A percentile compares a stretch with the other conserved stretches of the same genome.
Conservation (phyloP, 768 basidiomycete genomes). For the Pleurotus tuber-regium region DNA sequence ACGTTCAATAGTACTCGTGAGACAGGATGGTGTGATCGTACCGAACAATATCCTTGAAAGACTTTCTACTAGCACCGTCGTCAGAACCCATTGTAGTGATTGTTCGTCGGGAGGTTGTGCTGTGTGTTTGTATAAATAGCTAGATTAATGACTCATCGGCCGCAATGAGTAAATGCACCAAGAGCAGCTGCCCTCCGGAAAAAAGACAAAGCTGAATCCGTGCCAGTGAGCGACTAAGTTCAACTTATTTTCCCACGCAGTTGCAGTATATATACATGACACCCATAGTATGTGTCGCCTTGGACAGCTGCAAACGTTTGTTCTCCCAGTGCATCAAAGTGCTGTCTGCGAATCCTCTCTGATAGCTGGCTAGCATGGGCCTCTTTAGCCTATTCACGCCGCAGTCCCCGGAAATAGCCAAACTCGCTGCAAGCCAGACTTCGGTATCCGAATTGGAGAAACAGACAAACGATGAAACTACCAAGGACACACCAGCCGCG, state of each 20-base stretch:
- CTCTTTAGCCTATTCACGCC: not conserved
- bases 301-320: too few relatives aligned
- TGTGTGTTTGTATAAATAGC: not conserved
- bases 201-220: too few relatives aligned
- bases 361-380: not conserved
- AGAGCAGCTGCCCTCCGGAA: not conserved
- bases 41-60: conserved; percentile 2
- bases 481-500: not conserved
- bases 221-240: too few relatives aligned
- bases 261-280: not conserved
- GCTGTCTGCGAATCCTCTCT: too few relatives aligned
- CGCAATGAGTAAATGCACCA: not conserved
- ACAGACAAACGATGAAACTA: too few relatives aligned
- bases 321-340: too few relatives aligned
- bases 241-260: too few relatives aligned
- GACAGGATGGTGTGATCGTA: not conserved
- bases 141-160: not conserved
- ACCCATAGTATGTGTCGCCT: too few relatives aligned
- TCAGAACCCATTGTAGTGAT: conserved; percentile 5
- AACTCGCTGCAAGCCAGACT: not conserved
- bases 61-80: not conserved
- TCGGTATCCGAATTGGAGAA: too few relatives aligned
- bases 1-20: not conserved
- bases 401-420: not conserved
- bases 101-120: not conserved